Evolutionary conservation across 2,329 filamentous ascomycete species (phyloP).

Genomic region (Monilinia fructigena): DNA sequence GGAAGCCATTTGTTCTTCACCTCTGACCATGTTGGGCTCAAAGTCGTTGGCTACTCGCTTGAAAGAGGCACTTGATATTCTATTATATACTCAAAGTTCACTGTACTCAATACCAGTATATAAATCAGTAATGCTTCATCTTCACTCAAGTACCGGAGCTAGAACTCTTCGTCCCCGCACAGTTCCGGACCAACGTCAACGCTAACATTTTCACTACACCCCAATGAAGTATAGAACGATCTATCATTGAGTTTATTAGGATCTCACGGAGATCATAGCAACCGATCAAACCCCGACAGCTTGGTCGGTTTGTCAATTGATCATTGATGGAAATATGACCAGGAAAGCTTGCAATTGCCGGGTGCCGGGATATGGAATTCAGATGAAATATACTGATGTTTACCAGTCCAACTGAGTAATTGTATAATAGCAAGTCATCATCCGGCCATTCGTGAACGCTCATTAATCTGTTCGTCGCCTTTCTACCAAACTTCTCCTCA

Average conservation of each 20-base stretch:
- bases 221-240: background rate
- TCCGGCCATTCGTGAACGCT: background rate
- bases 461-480: background rate
- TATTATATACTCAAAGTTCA: background rate
- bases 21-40: too few relatives aligned
- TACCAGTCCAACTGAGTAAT: background rate
- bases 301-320: background rate
- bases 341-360: conserved; percentile 6
- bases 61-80: background rate
- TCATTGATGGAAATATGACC: conserved; percentile 11
- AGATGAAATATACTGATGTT: background rate
- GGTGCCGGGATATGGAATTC: background rate
- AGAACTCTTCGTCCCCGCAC: too few relatives aligned
- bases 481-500: background rate
- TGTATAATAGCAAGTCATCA: background rate
- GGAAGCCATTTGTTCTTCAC: background rate
- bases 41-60: background rate
- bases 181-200: background rate
- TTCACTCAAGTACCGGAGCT: background rate
- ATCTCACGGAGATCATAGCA: background rate
- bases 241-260: background rate
- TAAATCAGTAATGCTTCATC: background rate
- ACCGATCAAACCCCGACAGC: background rate
- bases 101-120: background rate
- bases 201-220: background rate